phyloP scores from a whole-genome alignment of 768 basidiomycete species.

The Cystofilobasidium capitatum region DNA sequence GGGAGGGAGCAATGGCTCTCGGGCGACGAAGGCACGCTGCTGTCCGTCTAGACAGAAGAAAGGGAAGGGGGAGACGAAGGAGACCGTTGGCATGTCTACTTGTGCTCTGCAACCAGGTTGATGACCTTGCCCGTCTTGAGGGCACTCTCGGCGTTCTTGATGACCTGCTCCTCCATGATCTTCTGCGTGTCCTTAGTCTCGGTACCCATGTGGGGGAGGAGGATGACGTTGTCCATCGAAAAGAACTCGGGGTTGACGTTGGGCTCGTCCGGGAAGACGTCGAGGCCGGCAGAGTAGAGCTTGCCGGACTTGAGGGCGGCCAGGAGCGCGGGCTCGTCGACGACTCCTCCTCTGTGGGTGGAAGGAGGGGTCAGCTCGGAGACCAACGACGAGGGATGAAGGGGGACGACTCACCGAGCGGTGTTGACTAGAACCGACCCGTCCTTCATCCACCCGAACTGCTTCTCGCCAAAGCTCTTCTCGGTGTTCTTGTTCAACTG shows the following conservation, averaged over 20 bases:
- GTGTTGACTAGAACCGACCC: slow-evolving; percentile 27
- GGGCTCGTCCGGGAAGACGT: slow-evolving; percentile 27
- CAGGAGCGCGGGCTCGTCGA: slow-evolving; percentile 25
- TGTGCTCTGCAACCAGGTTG: slow-evolving; percentile 27
- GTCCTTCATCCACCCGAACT: slow-evolving; percentile 27
- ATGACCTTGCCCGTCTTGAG: slow-evolving; percentile 20
- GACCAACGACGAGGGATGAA: not conserved
- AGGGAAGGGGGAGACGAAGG: not conserved
- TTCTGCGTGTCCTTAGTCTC: slow-evolving; percentile 66
- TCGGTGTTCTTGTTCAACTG: slow-evolving; percentile 28
- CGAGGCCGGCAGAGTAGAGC: slow-evolving; percentile 26
- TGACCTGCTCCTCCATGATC: slow-evolving; percentile 24
- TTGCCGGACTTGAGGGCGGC: slow-evolving; percentile 22
- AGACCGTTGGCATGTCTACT: slow-evolving; percentile 4
- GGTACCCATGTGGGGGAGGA: slow-evolving; percentile 89
- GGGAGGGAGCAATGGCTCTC: not conserved
- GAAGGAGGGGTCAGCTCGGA: not conserved
- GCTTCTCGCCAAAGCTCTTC: slow-evolving; percentile 27
- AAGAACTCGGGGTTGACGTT: slow-evolving; percentile 37
- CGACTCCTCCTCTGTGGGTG: slow-evolving; percentile 21
- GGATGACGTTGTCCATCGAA: slow-evolving; percentile 68
- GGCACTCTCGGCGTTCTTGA: slow-evolving; percentile 17
- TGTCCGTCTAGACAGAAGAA: not conserved
- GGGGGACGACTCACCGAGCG: slow-evolving; percentile 14
- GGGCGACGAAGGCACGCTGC: not conserved